Evolutionary conservation across 2,329 filamentous ascomycete genomes (phyloP).

Genomic region (Albifimbria verrucaria): DNA sequence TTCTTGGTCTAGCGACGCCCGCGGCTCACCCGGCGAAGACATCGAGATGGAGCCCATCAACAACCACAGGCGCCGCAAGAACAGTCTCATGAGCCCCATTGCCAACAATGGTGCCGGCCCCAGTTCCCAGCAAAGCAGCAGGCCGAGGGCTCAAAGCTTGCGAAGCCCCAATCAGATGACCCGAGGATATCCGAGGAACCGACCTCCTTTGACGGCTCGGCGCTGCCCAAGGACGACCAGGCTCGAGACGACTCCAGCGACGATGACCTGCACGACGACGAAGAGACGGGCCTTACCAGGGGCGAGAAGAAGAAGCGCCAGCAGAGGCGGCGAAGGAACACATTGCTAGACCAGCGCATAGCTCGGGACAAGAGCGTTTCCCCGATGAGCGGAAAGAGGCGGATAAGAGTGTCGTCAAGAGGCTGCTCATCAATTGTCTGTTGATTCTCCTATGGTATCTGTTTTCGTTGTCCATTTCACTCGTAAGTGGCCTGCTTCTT

Average conservation of each 20-base stretch:
- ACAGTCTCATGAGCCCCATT: constrained; percentile 46
- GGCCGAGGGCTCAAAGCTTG: constrained; percentile 19
- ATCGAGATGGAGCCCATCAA: constrained; percentile 56
- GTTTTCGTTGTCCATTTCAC: constrained; percentile 89
- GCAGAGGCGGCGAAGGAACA: constrained; percentile 64
- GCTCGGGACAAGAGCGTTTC: constrained; percentile 52
- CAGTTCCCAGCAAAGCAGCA: constrained; percentile 19
- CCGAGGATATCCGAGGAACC: constrained; percentile 45
- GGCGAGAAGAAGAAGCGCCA: constrained; percentile 68
- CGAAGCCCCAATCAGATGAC: constrained; percentile 30
- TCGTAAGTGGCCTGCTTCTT: constrained; percentile 55
- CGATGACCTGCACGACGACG: constrained; percentile 76
- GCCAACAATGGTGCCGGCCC: constrained; percentile 17
- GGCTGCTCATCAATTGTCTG: constrained; percentile 69
- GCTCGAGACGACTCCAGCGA: constrained; percentile 57
- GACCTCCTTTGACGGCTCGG: constrained; percentile 25
- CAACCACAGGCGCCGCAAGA: constrained; percentile 54
- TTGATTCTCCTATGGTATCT: constrained; percentile 85
- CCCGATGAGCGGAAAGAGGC: constrained; percentile 71
- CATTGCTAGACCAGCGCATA: constrained; percentile 67
- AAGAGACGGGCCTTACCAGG: constrained; percentile 81
- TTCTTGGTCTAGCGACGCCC: constrained; percentile 10
- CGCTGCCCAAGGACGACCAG: constrained; percentile 23
- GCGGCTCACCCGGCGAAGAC: constrained; percentile 27
- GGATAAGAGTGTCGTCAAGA: constrained; percentile 68